Evolutionary conservation across 2,329 filamentous ascomycete genomes (phyloP), one percentile per base, ranked within the genome.

Genomic region (Colletotrichum sp.): DNA sequence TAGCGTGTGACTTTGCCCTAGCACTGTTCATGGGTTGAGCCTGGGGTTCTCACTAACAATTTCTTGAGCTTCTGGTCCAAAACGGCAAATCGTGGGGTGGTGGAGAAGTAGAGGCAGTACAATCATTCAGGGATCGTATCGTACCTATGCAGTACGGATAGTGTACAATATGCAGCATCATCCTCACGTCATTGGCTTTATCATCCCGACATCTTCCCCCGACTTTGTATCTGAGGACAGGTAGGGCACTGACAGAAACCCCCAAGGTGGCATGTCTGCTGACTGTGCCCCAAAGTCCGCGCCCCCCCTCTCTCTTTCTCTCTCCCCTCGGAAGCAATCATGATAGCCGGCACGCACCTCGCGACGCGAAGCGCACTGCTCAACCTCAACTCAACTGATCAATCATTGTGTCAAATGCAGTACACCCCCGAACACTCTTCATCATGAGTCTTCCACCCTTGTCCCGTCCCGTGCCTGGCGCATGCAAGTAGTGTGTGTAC

Each of bases 141-240:
- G n/a, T n/a, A n/a, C 24, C 24, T 27, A 27, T 27, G 24, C 24
- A 27, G 24, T 27, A 27, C 24, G 24, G 24, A 27, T 27, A 27
- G 5, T 27, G 24, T 31, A 18, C 54, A 57, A 29, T 57, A 57
- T 57, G 29, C 31, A 55, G 5, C 55, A 66, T 66, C 71, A 70
- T 38, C 24, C 43, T 51, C 55, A 67, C 71, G 71, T 73, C 71
- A 73, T 63, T 58, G 62, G 16, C 11, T 21, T 31, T n/a, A 47
- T 18, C 38, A 66, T 66, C 67, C 66, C 54, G 70, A 47, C 67
- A n/a, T 66, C 18, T 61, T 66, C 61, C 34, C 34, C n/a, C 15
- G 29, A 31, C 29, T 31, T 31, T 31, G 21, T 12, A 31, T 47
- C 24, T 18, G 12, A 24, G 16, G 21, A 31, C 36, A 16, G 36